phyloP scores from a whole-genome alignment of 345 rosid genomes.

The Eucalyptus erythrocorys region DNA sequence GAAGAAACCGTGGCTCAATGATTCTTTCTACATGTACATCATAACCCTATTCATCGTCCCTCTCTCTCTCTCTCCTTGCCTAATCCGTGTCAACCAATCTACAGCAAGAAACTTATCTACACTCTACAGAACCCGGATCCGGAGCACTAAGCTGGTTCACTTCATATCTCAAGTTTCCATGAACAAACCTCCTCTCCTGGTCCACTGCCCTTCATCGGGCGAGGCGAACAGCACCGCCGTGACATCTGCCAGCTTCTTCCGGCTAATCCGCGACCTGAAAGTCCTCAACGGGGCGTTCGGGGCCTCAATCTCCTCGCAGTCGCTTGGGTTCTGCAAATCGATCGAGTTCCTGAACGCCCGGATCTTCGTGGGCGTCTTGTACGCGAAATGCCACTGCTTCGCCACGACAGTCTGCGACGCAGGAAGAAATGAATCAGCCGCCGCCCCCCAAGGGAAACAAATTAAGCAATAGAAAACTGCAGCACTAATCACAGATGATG shows the following conservation, averaged over 20 bases:
- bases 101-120: not conserved
- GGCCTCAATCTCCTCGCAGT: slow-evolving; percentile 30
- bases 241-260: slow-evolving; percentile 31
- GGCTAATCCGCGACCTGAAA: slow-evolving; percentile 10
- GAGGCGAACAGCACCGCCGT: slow-evolving; percentile 44
- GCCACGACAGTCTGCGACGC: slow-evolving; percentile 53
- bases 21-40: not conserved
- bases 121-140: not conserved
- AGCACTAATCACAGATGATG: not conserved
- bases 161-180: not conserved
- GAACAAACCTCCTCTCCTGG: not conserved
- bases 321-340: slow-evolving; percentile 9
- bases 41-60: not conserved
- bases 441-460: not conserved
- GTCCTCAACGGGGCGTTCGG: slow-evolving; percentile 54
- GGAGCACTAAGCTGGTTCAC: not conserved
- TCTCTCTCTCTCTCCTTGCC: not conserved
- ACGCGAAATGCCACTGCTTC: slow-evolving; percentile 48
- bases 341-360: slow-evolving; percentile 26
- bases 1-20: not conserved
- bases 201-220: not conserved
- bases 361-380: slow-evolving; percentile 53
- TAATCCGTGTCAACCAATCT: not conserved
- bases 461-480: not conserved
- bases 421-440: not conserved